phyloP scores from a whole-genome alignment of 2,329 filamentous ascomycete species.

The Cercospora zeina region DNA sequence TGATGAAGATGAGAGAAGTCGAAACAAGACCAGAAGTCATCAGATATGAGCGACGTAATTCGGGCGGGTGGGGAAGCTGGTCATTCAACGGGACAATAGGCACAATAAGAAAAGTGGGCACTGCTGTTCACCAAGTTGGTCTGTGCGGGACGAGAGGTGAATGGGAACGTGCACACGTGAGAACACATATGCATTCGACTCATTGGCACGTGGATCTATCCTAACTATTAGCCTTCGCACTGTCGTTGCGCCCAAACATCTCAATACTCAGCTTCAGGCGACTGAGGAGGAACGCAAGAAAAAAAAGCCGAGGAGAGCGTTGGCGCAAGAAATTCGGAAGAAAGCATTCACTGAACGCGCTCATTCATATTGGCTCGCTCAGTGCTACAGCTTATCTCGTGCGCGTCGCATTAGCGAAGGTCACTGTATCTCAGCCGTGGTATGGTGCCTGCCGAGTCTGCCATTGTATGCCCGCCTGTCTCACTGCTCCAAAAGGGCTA shows the following conservation, averaged over 20 bases:
- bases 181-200: too few relatives aligned
- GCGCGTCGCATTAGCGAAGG: not conserved
- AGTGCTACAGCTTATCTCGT: not conserved
- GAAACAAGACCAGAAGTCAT: not conserved
- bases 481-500: too few relatives aligned
- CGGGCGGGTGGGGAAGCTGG: not conserved
- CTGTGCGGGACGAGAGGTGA: not conserved
- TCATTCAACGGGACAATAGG: not conserved
- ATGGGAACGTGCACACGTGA: not conserved
- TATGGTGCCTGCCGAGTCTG: too few relatives aligned
- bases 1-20: not conserved
- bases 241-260: too few relatives aligned
- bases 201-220: too few relatives aligned
- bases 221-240: too few relatives aligned
- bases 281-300: too few relatives aligned
- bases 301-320: too few relatives aligned
- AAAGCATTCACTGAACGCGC: not conserved
- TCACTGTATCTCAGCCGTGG: not conserved
- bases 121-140: not conserved
- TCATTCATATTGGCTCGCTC: not conserved
- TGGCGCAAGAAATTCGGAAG: too few relatives aligned
- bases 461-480: too few relatives aligned
- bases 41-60: not conserved
- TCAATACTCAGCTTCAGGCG: too few relatives aligned
- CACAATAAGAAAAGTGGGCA: not conserved